Evolutionary conservation across 257 asterid genomes (phyloP), one percentile per base, ranked within the genome.

Genomic region (Datura wrightii): DNA sequence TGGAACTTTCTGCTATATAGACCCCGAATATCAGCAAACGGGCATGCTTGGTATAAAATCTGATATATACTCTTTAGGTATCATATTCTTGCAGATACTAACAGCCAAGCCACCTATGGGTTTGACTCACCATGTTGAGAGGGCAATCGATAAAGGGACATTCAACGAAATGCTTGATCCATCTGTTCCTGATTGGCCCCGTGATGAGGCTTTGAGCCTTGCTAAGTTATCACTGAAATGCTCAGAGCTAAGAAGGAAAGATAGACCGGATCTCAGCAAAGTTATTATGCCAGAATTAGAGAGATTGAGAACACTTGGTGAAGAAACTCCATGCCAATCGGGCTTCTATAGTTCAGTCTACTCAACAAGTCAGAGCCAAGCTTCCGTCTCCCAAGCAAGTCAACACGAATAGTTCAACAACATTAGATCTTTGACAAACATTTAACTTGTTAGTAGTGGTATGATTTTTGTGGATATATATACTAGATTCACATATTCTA

Each of bases 11-110:
- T 95, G 99, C 90, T 95, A 95, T 91, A 95, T 95, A 46, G 99
- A 95, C 81, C 99, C 99, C 0, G 99, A 95, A 91, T 95, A 95
- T 79, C 99, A 95, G 89, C 97, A 95, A 82, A 94, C 99, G 6
- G 99, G 98, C 8, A 95, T 95, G 99, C 99, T 95, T 18, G 97
- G 99, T 39, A 95, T 94, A 78, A 95, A 95, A 90, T 95, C 99
- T 11, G 99, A 95, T 74, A 91, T 94, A 14, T 95, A 95, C 83
- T 94, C 99, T 10, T 85, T 95, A 44, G 99, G 99, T 54, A 90
- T 95, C 83, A 94, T 95, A 46, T 95, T 86, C 84, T 87, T 95
- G 82, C 99, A 95, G 91, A 85, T 95, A 82, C 86, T 95, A 31
- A 95, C 99, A 1, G 93, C 92, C 14, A 93, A 91, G 71, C 85